Evolutionary conservation across 768 basidiomycete species (phyloP), one percentile per base, ranked within the genome.

Genomic region (Russula sp.): DNA sequence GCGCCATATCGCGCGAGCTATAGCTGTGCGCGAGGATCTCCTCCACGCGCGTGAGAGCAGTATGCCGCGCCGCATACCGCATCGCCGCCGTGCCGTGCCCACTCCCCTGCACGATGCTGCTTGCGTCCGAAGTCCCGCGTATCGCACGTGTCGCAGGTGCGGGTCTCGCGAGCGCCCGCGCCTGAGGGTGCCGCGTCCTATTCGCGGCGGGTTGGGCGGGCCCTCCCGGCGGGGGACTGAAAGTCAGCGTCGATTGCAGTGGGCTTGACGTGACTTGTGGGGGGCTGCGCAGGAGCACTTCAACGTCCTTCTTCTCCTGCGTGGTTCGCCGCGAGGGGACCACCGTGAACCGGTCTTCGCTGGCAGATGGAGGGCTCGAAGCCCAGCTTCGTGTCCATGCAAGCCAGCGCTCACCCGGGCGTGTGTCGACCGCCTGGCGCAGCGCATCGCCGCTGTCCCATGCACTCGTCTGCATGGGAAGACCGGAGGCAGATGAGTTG

Each of bases 161-260:
- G 2, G 7, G 39, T 4, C 16, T 35, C 13, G 20, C 1, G 31
- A 7, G 57, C 2, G 34, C 14, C 11, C 40, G 45, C 6, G 34
- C 13, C 22, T 51, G 53, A 18, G 6, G 16, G 0, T 34, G 53
- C 14, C 16, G 61, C 34, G 14, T 32, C 14, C 8, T 34, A 6
- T 27, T 27, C 50, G 44, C 4, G 10, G 34, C 34, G 4, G 39
- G 2, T 42, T 20, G 47, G 20, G 45, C 2, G 16, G 35, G 37
- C 11, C 2, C 3, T 1, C 53, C 45, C 11, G 40, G 22, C 32
- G 32, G 64, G 27, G 67, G 59, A 34, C 70, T 69, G 66, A 88
- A 87, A 68, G 81, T 84, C 34, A 88, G 75, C 32, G 78, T 76
- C 32, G 76, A 79, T 59, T 84, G 80, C 59, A 88, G 75, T 0